Evolutionary conservation across 2,329 filamentous ascomycete genomes (phyloP), one percentile per base, ranked within the genome.

Genomic region (Berkeleyomyces rouxiae): DNA sequence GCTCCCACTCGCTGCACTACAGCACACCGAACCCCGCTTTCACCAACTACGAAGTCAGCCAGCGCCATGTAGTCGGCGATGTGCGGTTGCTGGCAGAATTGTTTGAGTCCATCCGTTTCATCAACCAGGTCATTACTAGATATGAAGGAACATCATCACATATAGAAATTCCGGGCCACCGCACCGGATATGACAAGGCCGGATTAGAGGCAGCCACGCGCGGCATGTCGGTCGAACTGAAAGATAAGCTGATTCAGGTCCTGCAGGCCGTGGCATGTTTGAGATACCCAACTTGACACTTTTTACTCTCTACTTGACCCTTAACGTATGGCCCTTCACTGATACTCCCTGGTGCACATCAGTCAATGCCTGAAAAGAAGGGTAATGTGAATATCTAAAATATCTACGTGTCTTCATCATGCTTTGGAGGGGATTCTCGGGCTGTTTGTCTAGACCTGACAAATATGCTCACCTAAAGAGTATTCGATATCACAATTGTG

Each of bases 201-300:
- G 55, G 46, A 46, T 13, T 58, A 13, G 37, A 51, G 55, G 42
- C 42, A 7, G 51, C 61, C 16, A 39, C 55, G 36, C 42, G 55
- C 7, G 61, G 53, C 3, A 58, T 63, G 42, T 47, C 53, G 33
- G n/a, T 44, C 9, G 44, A 59, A 36, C 42, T 63, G 2, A 49
- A 33, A 23, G 61, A 63, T 10, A 63, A 58, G 42, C 46, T 63
- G 36, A 55, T 47, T 31, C 36, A 49, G 55, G 55, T 63, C 11
- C 37, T 58, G 44, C 51, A 58, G 16, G 36, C 51, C 16, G 49
- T 47, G 36, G 59, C 59, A n/a, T 40, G n/a, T 16, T 51, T 61
- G 43, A 51, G 59, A 51, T 51, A 40, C 36, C 51, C 51, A 39
- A 55, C 51, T 39, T 55, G 11, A 55, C 51, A 33, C n/a, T 33